Percentiles rank a stretch among this genome's conserved stretches.
Conservation (phyloP, 257 asterid species). For the Salvia miltiorrhiza region DNA sequence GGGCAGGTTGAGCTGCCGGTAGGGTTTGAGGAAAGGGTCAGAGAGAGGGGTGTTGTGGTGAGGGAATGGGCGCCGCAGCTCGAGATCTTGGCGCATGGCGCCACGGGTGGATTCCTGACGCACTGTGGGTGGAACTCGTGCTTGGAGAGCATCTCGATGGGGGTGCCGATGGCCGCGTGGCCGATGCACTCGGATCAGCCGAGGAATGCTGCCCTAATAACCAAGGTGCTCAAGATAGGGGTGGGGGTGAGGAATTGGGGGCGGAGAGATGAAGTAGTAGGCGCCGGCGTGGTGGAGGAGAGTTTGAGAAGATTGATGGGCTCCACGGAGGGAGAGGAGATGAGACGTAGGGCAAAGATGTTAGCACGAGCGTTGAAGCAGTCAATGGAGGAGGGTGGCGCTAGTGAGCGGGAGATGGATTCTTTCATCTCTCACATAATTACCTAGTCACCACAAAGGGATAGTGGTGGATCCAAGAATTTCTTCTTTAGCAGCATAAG, state of each 20-base stretch:
- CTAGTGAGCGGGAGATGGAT: not conserved
- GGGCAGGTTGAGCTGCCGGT: slow-evolving; percentile 17
- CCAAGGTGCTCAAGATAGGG: not conserved
- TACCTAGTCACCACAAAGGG: too few species aligned
- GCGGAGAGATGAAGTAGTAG: not conserved
- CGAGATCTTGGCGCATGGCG: slow-evolving; percentile 7
- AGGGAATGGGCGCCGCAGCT: slow-evolving; percentile 43
- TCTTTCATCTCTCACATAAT: not conserved
- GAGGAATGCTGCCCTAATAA: not conserved
- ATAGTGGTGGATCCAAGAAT: too few species aligned
- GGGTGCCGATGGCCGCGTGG: not conserved
- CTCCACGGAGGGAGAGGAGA: not conserved
- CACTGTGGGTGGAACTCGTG: slow-evolving; percentile 12
- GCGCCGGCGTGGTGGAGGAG: not conserved
- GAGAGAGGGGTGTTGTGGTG: slow-evolving; percentile 21
- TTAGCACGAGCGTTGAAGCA: not conserved
- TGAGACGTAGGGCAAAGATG: not conserved
- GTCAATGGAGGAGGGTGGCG: not conserved
- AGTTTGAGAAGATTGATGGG: not conserved
- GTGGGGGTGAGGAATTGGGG: not conserved
- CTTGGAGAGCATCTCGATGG: not conserved
- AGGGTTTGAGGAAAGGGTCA: slow-evolving; percentile 30
- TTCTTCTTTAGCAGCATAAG: too few species aligned
- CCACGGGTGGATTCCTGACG: not conserved
- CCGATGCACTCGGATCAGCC: slow-evolving; percentile 10